phyloP scores from a whole-genome alignment of 2,329 filamentous ascomycete species.

The Dactylonectria macrodidyma region DNA sequence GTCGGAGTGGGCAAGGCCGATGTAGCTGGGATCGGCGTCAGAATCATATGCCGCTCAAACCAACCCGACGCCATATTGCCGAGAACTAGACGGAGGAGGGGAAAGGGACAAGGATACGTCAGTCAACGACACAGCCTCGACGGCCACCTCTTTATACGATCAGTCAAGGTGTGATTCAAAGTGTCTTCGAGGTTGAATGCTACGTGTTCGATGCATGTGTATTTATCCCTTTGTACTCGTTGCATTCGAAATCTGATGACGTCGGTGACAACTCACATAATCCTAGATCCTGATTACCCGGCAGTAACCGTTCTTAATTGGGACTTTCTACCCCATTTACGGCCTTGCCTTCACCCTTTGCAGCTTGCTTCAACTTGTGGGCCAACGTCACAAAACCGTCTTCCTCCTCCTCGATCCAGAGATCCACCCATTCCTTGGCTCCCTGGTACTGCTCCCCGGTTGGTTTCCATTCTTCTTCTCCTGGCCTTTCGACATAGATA shows the following conservation, averaged over 20 bases:
- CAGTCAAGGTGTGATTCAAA: not conserved
- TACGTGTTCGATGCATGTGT: not conserved
- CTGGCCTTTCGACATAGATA: constrained; percentile 79
- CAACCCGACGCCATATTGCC: not conserved
- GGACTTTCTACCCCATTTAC: not conserved
- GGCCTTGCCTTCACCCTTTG: constrained; percentile 1
- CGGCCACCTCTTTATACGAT: not conserved
- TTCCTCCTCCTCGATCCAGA: constrained; percentile 55
- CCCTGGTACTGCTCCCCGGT: constrained; percentile 67
- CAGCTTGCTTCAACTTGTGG: constrained; percentile 43
- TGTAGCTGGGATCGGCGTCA: not conserved
- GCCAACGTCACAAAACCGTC: constrained; percentile 52
- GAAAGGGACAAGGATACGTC: not conserved
- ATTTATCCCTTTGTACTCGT: constrained; percentile 18
- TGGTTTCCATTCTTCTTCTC: constrained; percentile 74
- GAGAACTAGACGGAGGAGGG: not conserved
- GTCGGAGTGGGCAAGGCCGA: not conserved
- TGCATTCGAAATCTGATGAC: constrained; percentile 2
- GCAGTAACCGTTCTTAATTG: not conserved
- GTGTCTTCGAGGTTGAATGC: not conserved
- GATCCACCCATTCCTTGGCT: constrained; percentile 61
- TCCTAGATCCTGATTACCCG: not conserved
- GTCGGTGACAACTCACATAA: constrained; percentile 11
- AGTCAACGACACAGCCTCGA: not conserved
- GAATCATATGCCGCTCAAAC: not conserved